Percentiles rank a stretch among this genome's conserved stretches.
phyloP scores from a whole-genome alignment of 768 basidiomycete genomes.

The Rhodosporidiobolus sp. region DNA sequence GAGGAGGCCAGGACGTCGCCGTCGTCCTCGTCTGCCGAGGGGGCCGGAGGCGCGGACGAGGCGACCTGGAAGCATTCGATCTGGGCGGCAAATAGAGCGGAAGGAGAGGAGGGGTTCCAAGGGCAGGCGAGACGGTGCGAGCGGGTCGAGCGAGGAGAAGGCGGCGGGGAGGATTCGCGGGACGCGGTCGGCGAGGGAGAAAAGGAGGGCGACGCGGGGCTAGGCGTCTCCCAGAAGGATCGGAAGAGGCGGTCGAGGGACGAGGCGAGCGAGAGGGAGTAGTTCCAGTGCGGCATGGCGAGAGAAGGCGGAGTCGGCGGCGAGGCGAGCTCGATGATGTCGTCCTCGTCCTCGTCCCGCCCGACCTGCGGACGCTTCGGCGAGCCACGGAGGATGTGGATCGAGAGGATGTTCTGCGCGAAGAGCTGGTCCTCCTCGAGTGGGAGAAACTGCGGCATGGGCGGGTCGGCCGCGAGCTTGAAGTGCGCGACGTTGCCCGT shows the following conservation, averaged over 20 bases:
- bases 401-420: conserved; percentile 3
- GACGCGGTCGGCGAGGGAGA: background rate
- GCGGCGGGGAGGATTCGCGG: background rate
- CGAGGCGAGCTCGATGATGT: background rate
- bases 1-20: background rate
- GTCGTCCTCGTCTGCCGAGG: background rate
- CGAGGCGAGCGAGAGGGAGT: background rate
- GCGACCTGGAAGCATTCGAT: conserved; percentile 23
- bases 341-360: background rate
- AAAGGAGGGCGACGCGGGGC: background rate
- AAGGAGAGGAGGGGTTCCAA: background rate
- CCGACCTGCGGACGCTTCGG: background rate
- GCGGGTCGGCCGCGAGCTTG: background rate
- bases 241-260: conserved; percentile 17
- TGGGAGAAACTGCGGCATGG: conserved; percentile 3
- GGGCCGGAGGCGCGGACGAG: background rate
- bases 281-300: background rate
- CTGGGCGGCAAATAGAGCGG: conserved; percentile 8
- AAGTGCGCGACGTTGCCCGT: conserved; percentile 11
- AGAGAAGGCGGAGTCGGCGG: background rate
- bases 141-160: conserved; percentile 2
- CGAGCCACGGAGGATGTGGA: background rate
- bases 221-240: background rate
- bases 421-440: conserved; percentile 32
- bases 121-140: background rate